Evolutionary conservation across 305 asterid genomes (phyloP).

Genomic region (Nicotiana rustica): DNA sequence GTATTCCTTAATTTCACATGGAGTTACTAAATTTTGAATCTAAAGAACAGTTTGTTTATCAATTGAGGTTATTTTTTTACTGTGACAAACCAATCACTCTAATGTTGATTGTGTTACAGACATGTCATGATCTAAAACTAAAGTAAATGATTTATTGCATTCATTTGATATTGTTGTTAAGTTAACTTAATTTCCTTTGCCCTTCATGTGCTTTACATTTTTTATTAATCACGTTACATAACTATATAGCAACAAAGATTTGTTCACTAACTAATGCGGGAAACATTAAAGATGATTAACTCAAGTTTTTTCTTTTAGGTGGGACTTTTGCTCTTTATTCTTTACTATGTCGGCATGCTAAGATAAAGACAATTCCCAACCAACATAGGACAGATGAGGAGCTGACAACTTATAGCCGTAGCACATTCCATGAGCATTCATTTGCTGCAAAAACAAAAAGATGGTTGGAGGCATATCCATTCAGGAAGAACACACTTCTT

Average conservation of each 20-base stretch:
- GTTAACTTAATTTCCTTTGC: conserved; percentile 6
- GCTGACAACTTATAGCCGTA: conserved; percentile 97
- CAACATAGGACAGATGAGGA: conserved; percentile 99
- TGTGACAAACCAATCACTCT: not conserved
- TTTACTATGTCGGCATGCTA: conserved; percentile 95
- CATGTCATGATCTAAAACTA: not conserved
- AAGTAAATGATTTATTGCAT: conserved; percentile 3
- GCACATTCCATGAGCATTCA: conserved; percentile 81
- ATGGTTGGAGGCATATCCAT: conserved; percentile 83
- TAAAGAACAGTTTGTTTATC: conserved; percentile 16
- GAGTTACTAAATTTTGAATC: conserved; percentile 5
- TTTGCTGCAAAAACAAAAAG: conserved; percentile 90
- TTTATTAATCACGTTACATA: conserved; percentile 2
- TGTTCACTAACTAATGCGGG: conserved; percentile 15
- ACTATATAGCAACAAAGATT: conserved; percentile 1
- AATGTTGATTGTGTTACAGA: not conserved
- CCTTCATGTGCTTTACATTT: not conserved
- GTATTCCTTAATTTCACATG: conserved; percentile 15
- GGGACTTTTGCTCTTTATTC: conserved; percentile 99
- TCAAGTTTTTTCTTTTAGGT: conserved; percentile 51
- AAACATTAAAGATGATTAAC: conserved; percentile 1
- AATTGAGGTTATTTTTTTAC: conserved; percentile 4
- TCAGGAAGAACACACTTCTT: conserved; percentile 80
- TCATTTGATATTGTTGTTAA: conserved; percentile 23
- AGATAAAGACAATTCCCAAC: conserved; percentile 87